phyloP scores from a whole-genome alignment of 805 yeast genomes.

The Metahyphopichia silvanorum region DNA sequence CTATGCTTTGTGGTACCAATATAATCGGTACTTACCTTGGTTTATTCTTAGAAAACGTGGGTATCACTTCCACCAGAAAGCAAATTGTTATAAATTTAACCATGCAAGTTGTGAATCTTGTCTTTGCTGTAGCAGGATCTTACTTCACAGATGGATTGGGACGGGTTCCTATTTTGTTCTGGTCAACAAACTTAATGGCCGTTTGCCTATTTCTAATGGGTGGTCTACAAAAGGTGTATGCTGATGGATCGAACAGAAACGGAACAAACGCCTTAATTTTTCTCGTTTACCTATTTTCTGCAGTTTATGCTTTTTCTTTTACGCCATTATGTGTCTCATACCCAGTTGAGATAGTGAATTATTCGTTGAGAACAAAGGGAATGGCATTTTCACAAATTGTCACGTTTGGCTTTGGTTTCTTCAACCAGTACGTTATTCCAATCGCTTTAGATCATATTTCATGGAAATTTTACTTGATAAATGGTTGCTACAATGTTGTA shows the following conservation, averaged over 20 bases:
- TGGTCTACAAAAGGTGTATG: slow-evolving; percentile 42
- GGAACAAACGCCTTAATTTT: slow-evolving; percentile 53
- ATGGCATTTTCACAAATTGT: slow-evolving; percentile 17
- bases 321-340: slow-evolving; percentile 30
- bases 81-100: slow-evolving; percentile 52
- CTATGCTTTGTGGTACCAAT: slow-evolving; percentile 52
- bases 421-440: slow-evolving; percentile 15
- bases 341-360: slow-evolving; percentile 29
- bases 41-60: slow-evolving; percentile 49
- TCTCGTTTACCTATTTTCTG: slow-evolving; percentile 29
- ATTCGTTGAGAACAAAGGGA: slow-evolving; percentile 30
- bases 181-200: slow-evolving; percentile 41
- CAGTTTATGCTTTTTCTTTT: slow-evolving; percentile 22
- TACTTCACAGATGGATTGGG: slow-evolving; percentile 15
- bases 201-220: no score
- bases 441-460: slow-evolving; percentile 29
- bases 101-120: slow-evolving; percentile 46
- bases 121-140: slow-evolving; percentile 17
- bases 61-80: slow-evolving; percentile 43
- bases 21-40: slow-evolving; percentile 49
- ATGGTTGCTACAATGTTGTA: slow-evolving; percentile 22
- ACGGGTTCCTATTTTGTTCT: slow-evolving; percentile 27
- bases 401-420: slow-evolving; percentile 11
- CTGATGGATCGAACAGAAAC: slow-evolving; percentile 39
- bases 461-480: slow-evolving; percentile 35